Percentiles rank a stretch among this genome's conserved stretches.
phyloP scores from a whole-genome alignment of 768 basidiomycete genomes.

The Pleurotus djamor region DNA sequence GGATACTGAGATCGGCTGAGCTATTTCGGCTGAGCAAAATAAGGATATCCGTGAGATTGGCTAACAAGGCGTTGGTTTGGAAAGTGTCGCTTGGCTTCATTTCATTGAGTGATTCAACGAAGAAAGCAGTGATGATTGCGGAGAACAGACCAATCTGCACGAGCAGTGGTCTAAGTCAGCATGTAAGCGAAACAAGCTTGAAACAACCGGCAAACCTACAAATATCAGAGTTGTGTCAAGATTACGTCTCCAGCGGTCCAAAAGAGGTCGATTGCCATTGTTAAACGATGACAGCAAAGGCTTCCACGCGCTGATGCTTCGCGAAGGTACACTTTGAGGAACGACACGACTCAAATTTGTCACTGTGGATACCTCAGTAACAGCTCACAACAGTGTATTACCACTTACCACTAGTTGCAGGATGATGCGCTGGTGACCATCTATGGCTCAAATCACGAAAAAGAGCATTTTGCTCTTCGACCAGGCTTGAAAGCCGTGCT shows the following conservation, averaged over 20 bases:
- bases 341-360: not conserved
- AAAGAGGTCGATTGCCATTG: conserved; percentile 12
- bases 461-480: not conserved
- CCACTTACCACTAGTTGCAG: not conserved
- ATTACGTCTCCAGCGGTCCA: conserved; percentile 16
- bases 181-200: too few relatives aligned
- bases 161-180: not conserved
- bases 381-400: not conserved
- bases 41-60: conserved; percentile 21
- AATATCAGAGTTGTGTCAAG: conserved; percentile 17
- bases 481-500: not conserved
- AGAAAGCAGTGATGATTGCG: conserved; percentile 16
- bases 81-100: conserved; percentile 8
- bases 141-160: conserved; percentile 17
- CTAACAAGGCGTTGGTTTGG: conserved; percentile 25
- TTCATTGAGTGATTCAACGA: conserved; percentile 12
- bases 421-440: not conserved
- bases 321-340: conserved; percentile 14
- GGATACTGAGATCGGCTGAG: not conserved
- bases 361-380: not conserved
- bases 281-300: conserved; percentile 12
- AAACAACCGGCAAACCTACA: conserved; percentile 6
- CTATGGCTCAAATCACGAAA: conserved; percentile 2
- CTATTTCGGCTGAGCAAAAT: not conserved
- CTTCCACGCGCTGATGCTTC: conserved; percentile 16